Conservation (phyloP, 768 basidiomycete species). For the Agaricus blazei region DNA sequence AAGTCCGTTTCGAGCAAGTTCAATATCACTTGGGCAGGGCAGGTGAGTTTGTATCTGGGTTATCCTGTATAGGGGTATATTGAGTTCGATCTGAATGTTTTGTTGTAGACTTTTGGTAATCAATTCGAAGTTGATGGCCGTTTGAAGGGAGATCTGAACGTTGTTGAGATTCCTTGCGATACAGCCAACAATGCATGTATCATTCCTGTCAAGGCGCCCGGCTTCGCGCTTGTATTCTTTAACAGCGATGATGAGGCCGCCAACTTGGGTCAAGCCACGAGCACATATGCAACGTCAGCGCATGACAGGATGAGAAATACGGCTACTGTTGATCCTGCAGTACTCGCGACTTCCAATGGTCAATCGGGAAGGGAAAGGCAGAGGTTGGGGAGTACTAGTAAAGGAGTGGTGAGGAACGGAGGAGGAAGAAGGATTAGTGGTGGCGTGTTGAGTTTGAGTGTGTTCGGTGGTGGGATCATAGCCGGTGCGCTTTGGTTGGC, state of each 20-base stretch:
- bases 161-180: slow-evolving; percentile 61
- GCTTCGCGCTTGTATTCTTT: slow-evolving; percentile 73
- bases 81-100: background rate
- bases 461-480: slow-evolving; percentile 1
- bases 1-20: slow-evolving; percentile 51
- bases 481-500: too few relatives aligned
- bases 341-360: slow-evolving; percentile 53
- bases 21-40: slow-evolving; percentile 76
- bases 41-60: slow-evolving; percentile 32
- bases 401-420: slow-evolving; percentile 14
- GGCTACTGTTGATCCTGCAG: slow-evolving; percentile 46
- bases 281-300: slow-evolving; percentile 54
- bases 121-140: slow-evolving; percentile 65
- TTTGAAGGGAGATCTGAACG: slow-evolving; percentile 45
- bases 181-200: slow-evolving; percentile 45
- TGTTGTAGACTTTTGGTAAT: slow-evolving; percentile 51
- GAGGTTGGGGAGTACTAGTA: slow-evolving; percentile 20
- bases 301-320: slow-evolving; percentile 52
- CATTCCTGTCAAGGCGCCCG: slow-evolving; percentile 63
- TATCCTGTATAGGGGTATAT: background rate
- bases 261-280: slow-evolving; percentile 18
- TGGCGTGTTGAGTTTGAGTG: background rate
- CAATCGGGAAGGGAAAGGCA: slow-evolving; percentile 21
- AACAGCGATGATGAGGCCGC: slow-evolving; percentile 18
- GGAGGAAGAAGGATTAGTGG: slow-evolving; percentile 3